Evolutionary conservation across 2,329 filamentous ascomycete genomes (phyloP), one percentile per base, ranked within the genome.

Genomic region (Westerdykella ornata): DNA sequence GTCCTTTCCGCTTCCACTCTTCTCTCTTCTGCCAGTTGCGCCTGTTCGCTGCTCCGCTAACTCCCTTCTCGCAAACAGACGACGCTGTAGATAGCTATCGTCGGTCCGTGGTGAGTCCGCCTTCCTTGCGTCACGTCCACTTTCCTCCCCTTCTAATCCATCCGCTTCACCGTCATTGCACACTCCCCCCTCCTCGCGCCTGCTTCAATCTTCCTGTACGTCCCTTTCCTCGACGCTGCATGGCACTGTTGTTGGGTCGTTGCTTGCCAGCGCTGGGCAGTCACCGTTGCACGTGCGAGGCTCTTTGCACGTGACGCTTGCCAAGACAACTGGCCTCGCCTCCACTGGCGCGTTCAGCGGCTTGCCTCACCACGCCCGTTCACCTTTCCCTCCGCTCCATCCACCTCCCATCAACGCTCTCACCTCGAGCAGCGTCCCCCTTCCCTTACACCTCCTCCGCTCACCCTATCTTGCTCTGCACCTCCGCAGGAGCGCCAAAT

Each of bases 381-480:
- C 30, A 33, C n/a, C 30, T 14, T 9, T 15, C 30, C 30, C 16
- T n/a, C 30, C 12, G 2, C 30, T n/a, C 30, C 22, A 26, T 26
- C n/a, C 22, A 26, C 12, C 12, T 4, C 4, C 22, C 30, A 33
- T 33, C 30, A 33, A 8, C n/a, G 30, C 30, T 33, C 30, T 33
- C 12, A 15, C 16, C 30, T 17, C 30, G 22, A 26, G 22, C 22
- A 26, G 8, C 22, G 12, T 26, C 30, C n/a, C 11, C 30, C 16
- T n/a, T 14, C 8, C 12, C n/a, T 13, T 15, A 33, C 30, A 17
- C 30, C 13, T 7, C 30, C 16, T 33, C 30, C n/a, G n/a, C 16
- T 9, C 16, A 33, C 16, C 8, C 30, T 13, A 17, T 36, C 38
- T 77, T 74, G 7, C 77, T 81, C 70, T 81, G 81, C 54, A 74